phyloP scores from a whole-genome alignment of 352 stramenopile species.

The Phytophthora aleatoria region DNA sequence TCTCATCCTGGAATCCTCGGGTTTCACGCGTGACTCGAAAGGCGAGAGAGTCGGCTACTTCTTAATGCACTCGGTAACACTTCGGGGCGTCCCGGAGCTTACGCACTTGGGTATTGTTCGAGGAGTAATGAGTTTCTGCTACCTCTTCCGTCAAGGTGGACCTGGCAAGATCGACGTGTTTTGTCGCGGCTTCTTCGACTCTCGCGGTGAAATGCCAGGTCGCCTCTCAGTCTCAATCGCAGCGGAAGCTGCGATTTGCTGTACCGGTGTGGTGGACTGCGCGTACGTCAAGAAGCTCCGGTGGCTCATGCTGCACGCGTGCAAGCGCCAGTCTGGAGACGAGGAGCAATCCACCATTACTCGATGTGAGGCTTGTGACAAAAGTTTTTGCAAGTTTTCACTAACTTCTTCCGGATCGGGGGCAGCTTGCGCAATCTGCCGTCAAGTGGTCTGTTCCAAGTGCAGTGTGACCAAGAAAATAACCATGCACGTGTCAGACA shows the following conservation, averaged over 20 bases:
- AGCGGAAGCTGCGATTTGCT: constrained; percentile 48
- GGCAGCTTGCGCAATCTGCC: constrained; percentile 49
- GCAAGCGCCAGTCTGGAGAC: constrained; percentile 1
- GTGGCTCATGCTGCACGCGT: constrained; percentile 50
- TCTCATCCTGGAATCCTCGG: constrained; percentile 27
- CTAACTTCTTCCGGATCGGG: constrained; percentile 12
- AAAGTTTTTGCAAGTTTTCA: constrained; percentile 28
- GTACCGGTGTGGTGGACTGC: constrained; percentile 48
- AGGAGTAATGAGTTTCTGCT: constrained; percentile 54
- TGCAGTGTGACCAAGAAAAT: constrained; percentile 66
- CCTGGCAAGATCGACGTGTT: constrained; percentile 44
- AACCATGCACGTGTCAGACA: constrained; percentile 46
- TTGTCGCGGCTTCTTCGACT: constrained; percentile 56
- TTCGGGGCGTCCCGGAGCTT: constrained; percentile 45
- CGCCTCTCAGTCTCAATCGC: constrained; percentile 44
- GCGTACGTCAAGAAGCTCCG: constrained; percentile 64
- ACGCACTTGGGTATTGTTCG: constrained; percentile 48
- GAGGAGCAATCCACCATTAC: constrained; percentile 1
- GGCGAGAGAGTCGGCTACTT: constrained; percentile 44
- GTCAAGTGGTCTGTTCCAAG: constrained; percentile 42
- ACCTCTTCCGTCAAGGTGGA: constrained; percentile 42
- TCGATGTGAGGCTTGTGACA: constrained; percentile 35
- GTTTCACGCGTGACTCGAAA: constrained; percentile 28
- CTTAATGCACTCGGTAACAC: constrained; percentile 50
- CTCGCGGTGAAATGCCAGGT: constrained; percentile 49